Percentiles rank a stretch among this genome's conserved stretches.
Conservation (phyloP, 768 basidiomycete species). For the Serendipita sp. region DNA sequence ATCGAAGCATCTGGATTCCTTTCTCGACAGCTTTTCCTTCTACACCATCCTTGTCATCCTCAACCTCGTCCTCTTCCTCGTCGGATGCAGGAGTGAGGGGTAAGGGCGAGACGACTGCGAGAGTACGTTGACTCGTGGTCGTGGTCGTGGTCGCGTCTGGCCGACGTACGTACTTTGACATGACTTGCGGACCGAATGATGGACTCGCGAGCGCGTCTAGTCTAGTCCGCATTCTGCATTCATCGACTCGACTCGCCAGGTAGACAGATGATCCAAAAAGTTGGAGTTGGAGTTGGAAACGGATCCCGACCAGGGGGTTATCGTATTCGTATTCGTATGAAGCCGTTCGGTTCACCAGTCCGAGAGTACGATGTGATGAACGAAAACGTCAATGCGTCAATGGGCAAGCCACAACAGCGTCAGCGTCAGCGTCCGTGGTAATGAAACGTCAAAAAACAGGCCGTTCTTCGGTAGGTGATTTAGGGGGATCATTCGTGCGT, state of each 20-base stretch:
- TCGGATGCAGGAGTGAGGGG: not conserved
- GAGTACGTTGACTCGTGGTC: slow-evolving; percentile 24
- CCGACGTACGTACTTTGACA: slow-evolving; percentile 22
- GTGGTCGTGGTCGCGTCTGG: slow-evolving; percentile 29
- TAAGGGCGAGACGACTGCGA: not conserved
- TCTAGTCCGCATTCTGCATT: not conserved
- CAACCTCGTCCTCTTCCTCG: slow-evolving; percentile 4
- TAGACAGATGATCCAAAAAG: slow-evolving; percentile 29
- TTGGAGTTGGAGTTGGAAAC: slow-evolving; percentile 27
- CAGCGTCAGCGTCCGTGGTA: not conserved
- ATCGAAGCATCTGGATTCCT: too few relatives aligned
- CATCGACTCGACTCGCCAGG: slow-evolving; percentile 17
- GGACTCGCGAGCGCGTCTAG: slow-evolving; percentile 31
- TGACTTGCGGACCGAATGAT: slow-evolving; percentile 21
- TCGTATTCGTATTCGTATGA: slow-evolving; percentile 20
- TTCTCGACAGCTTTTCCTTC: too few relatives aligned
- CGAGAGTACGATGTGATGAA: slow-evolving; percentile 18
- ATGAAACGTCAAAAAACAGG: too few relatives aligned
- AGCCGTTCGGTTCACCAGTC: slow-evolving; percentile 26
- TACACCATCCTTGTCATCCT: too few relatives aligned
- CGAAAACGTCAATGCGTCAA: slow-evolving; percentile 14
- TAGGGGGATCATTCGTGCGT: too few relatives aligned
- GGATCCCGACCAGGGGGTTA: slow-evolving; percentile 23
- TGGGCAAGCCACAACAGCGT: slow-evolving; percentile 10
- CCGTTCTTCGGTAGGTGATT: too few relatives aligned